Conservation (phyloP, 2,329 filamentous ascomycete species). For the Colletotrichum sp. region DNA sequence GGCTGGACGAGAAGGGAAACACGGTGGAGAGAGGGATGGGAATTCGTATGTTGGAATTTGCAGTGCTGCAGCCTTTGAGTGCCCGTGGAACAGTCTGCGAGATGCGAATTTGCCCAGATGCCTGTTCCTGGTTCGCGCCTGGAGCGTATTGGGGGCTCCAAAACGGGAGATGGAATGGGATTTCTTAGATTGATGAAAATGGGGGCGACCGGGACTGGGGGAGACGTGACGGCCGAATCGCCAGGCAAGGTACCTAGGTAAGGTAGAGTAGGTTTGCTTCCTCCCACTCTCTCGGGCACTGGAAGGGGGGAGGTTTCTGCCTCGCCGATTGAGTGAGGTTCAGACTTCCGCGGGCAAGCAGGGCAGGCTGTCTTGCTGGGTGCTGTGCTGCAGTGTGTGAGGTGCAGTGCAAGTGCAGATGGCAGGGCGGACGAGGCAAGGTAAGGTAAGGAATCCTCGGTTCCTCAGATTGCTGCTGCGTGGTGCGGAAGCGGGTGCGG, state of each 20-base stretch:
- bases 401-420: neutral
- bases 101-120: neutral
- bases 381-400: neutral
- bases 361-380: neutral
- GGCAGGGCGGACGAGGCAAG: neutral
- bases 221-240: neutral
- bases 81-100: neutral
- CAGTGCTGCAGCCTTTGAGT: neutral
- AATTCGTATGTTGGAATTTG: neutral
- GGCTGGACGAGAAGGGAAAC: neutral
- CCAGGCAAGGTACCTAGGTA: neutral
- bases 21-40: neutral
- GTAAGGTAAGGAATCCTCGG: neutral
- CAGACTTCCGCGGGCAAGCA: neutral
- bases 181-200: neutral
- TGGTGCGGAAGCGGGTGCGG: constrained; percentile 11
- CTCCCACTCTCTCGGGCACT: neutral
- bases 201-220: neutral
- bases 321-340: neutral
- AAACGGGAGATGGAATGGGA: neutral
- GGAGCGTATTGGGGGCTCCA: neutral
- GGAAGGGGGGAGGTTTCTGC: neutral
- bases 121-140: neutral
- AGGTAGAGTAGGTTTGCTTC: neutral
- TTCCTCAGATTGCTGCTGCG: neutral